These are phyloP conservation scores for Phlyctochytrium planicorne DNA, from an alignment of 192 early-diverging fungal species.

Conservation along the genomic window DNA sequence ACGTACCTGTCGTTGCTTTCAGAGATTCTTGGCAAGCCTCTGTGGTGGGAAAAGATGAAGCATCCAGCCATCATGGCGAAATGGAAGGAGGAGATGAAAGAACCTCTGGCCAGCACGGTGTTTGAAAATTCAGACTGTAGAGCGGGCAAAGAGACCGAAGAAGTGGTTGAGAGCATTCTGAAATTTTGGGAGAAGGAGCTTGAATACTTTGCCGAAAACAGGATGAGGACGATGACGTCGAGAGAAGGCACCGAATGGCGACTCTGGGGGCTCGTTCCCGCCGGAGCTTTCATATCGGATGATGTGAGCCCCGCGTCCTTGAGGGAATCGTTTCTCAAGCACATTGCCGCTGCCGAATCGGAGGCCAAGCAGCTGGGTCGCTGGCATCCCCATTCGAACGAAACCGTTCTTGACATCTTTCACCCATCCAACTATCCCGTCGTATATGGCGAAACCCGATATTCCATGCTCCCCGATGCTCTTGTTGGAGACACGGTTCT, in stretches of 20 bases:
- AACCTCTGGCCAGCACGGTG: too few species aligned
- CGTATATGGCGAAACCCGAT: slow-evolving; percentile 25
- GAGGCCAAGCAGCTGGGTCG: slow-evolving; percentile 25
- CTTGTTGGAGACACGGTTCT: slow-evolving; percentile 12
- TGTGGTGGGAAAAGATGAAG: not conserved
- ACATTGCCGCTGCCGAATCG: slow-evolving; percentile 10
- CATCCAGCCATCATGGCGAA: not conserved
- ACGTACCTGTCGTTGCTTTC: not conserved
- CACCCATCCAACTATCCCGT: slow-evolving; percentile 52
- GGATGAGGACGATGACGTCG: too few species aligned
- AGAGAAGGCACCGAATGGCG: too few species aligned
- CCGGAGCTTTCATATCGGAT: not conserved
- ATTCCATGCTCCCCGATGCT: not conserved
- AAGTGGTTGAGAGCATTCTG: too few species aligned
- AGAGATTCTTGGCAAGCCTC: not conserved
- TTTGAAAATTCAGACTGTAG: too few species aligned
- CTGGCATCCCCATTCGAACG: slow-evolving; percentile 45
- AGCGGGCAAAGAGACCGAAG: too few species aligned
- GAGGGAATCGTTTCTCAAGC: not conserved
- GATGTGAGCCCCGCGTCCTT: not conserved
- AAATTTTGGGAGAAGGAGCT: too few species aligned
- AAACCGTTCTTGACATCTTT: slow-evolving; percentile 49
- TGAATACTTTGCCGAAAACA: too few species aligned
- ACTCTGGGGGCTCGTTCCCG: too few species aligned
- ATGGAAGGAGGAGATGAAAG: not conserved